Evolutionary conservation across 1,139 yeast genomes (phyloP), one percentile per base, ranked within the genome.

Genomic region (Geotrichum australiense): DNA sequence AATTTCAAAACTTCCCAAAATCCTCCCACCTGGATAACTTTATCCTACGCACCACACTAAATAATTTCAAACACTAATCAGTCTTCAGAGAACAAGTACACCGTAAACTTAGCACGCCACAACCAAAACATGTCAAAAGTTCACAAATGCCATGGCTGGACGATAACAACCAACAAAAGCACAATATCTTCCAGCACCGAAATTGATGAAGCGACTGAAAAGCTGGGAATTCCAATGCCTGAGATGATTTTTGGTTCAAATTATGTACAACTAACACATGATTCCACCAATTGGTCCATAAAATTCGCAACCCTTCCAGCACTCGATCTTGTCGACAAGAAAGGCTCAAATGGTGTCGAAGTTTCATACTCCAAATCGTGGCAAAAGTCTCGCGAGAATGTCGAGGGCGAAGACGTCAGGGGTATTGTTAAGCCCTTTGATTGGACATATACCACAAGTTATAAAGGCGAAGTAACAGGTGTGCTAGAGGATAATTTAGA

Each of bases 221-320:
- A 73, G 43, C 71, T 81, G 45, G 77, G 78, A 8, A 76, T 91
- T 51, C 95, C 97, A 0, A 65, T 91, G 41, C 99, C 99, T 0
- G 99, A 91, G 58, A 91, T 91, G 98, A 87, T 91, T 12, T 91
- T 91, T 64, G 97, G 97, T n/a, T 78, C 84, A 52, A 89, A 84
- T 58, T 63, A 64, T 47, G 78, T 87, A 26, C 42, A 67, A 39
- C 58, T 85, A 6, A 57, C 57, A 52, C 69, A 74, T 51, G 50
- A 54, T 12, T 47, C 52, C 25, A 53, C 64, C 26, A 54, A 73
- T 3, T 73, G 77, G 59, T 52, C 59, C 3, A 68, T 89, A 12
- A 71, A 69, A 40, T 87, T 89, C 62, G 80, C 82, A 56, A 80
- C 96, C 0, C 64, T 80, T 31, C 91, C 81, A 56, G 96, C 97